phyloP scores from a whole-genome alignment of 2,329 filamentous ascomycete genomes.

The Huntiella decipiens region DNA sequence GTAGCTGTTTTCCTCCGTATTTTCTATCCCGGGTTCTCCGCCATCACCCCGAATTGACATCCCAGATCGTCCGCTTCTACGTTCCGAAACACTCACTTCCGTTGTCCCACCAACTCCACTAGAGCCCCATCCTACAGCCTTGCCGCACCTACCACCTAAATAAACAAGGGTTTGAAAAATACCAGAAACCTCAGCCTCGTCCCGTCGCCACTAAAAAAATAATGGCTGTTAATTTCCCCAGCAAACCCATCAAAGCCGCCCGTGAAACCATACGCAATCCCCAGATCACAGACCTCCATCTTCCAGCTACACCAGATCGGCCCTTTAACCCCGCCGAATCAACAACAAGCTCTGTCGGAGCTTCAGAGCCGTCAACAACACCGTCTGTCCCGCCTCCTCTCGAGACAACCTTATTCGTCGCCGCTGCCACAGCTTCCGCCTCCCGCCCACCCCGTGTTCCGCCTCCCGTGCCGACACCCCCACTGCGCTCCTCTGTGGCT shows the following conservation, averaged over 20 bases:
- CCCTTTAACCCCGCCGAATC: conserved; percentile 2
- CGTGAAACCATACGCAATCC: too few relatives aligned
- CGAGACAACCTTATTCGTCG: not conserved
- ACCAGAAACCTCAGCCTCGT: too few relatives aligned
- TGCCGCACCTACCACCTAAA: too few relatives aligned
- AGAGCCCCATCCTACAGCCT: too few relatives aligned
- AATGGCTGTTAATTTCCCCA: too few relatives aligned
- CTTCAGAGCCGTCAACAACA: conserved; percentile 28
- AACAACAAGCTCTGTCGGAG: too few relatives aligned
- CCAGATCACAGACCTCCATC: conserved; percentile 18
- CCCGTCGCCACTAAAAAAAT: too few relatives aligned
- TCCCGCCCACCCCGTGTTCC: not conserved
- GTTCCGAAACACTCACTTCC: not conserved
- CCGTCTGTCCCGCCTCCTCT: conserved; percentile 24
- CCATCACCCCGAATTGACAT: too few relatives aligned
- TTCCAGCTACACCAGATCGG: conserved; percentile 31
- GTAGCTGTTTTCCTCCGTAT: conserved; percentile 22
- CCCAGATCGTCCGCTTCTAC: too few relatives aligned
- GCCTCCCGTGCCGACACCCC: not conserved
- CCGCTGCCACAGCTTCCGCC: not conserved
- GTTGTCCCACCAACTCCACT: too few relatives aligned
- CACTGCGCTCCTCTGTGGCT: not conserved
- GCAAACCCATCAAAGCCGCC: too few relatives aligned
- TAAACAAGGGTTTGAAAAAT: too few relatives aligned
- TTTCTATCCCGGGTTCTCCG: conserved; percentile 21